phyloP scores from a whole-genome alignment of 2,329 filamentous ascomycete species.

The Penicillium sumatraense region DNA sequence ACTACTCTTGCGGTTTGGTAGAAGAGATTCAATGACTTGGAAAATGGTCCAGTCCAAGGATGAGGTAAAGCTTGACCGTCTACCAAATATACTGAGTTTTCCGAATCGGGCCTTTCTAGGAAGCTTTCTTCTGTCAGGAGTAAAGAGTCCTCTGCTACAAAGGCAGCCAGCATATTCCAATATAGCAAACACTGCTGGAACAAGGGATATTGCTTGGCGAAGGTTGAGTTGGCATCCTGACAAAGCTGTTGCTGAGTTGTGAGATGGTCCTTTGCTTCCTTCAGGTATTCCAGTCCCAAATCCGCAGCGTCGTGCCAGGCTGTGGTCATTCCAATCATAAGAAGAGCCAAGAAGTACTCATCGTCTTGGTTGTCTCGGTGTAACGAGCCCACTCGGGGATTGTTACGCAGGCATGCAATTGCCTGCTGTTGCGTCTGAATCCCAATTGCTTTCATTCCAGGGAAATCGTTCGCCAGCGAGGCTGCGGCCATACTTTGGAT shows the following conservation, averaged over 20 bases:
- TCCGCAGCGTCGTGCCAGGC: conserved; percentile 26
- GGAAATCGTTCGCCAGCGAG: conserved; percentile 28
- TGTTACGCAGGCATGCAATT: conserved; percentile 26
- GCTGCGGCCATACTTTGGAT: conserved; percentile 32
- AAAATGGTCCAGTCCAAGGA: conserved; percentile 27
- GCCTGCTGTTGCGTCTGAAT: conserved; percentile 30
- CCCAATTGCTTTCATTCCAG: conserved; percentile 25
- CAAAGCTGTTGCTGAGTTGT: conserved; percentile 19
- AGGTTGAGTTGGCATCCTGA: conserved; percentile 18
- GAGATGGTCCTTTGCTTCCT: conserved; percentile 27
- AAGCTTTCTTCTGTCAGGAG: conserved; percentile 22
- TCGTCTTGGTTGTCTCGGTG: conserved; percentile 25
- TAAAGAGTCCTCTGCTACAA: conserved; percentile 25
- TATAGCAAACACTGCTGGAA: conserved; percentile 28
- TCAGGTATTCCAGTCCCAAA: conserved; percentile 25
- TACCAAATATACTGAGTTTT: conserved; percentile 25
- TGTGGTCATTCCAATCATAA: conserved; percentile 28
- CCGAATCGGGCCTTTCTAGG: conserved; percentile 14
- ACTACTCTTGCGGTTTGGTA: conserved; percentile 24
- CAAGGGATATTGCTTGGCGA: conserved; percentile 27
- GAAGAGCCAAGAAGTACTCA: conserved; percentile 26
- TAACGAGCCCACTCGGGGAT: conserved; percentile 14
- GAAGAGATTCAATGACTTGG: conserved; percentile 22
- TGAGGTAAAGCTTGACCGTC: conserved; percentile 26
- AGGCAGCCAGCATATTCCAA: conserved; percentile 28